Evolutionary conservation across 495 filamentous ascomycete genomes (phyloP), one percentile per base, ranked within the genome.

Genomic region (Jackrogersella minutella): DNA sequence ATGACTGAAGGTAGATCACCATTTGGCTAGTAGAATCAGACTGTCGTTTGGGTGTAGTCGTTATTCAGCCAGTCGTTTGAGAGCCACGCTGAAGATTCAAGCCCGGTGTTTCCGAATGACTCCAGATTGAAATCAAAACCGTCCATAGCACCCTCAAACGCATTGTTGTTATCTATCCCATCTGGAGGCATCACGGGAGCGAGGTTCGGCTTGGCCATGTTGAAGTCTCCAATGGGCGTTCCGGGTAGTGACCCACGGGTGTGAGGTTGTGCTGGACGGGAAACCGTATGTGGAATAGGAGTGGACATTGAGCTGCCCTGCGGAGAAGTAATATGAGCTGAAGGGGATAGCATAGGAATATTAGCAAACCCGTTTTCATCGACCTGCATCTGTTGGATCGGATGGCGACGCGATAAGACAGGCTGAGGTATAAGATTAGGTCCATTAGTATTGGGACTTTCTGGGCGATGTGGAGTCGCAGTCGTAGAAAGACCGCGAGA

Each of bases 111-210:
- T 8, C 69, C 71, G 36, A 72, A 77, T 3, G 69, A 71, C 40
- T 77, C 75, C 17, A 75, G 43, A 21, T 71, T 69, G 34, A 75
- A 74, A 36, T 75, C 72, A 22, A 77, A 72, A 0, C 71, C 73
- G 19, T 77, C 75, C 64, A 75, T 69, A 0, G 75, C 75, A 28
- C 75, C 75, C 44, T 77, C 75, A 37, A 77, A 77, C 5, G 75
- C 75, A 52, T 77, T 77, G 28, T 73, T 77, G 10, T 71, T 72
- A 22, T 73, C 73, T 43, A 68, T 39, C 16, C 68, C 71, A 16
- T 72, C 73, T 1, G 64, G 60, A 11, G 73, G 56, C 22, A 71
- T 69, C n/a, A 65, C 64, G 14, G 70, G 58, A 2, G 73, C 54
- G 22, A 75, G 33, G 30, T 68, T 65, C 10, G 62, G 50, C 30